A percentile compares a stretch with the other conserved stretches of the same genome.
These are phyloP conservation scores for Magnolia officinalis DNA, from an alignment of 164 flowering plant genomes.

Conservation along the genomic window DNA sequence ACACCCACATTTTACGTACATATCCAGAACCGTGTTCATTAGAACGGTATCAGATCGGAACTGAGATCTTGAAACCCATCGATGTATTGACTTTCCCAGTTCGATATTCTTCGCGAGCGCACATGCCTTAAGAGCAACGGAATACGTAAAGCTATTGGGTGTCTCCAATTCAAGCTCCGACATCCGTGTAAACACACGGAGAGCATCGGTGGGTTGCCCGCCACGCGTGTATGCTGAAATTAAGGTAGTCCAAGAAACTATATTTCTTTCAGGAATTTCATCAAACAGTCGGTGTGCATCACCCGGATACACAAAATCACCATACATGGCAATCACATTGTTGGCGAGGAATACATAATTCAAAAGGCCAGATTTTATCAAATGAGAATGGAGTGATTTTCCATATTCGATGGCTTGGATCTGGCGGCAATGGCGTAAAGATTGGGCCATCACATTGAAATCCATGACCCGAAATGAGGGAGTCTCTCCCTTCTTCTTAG, in stretches of 20 bases:
- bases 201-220: constrained; percentile 19
- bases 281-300: constrained; percentile 20
- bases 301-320: constrained; percentile 7
- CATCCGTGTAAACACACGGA: constrained; percentile 15
- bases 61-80: constrained; percentile 2
- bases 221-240: constrained; percentile 17
- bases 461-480: constrained; percentile 4
- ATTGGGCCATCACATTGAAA: constrained; percentile 7
- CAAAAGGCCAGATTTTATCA: constrained; percentile 20
- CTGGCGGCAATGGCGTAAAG: constrained; percentile 17
- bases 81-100: constrained; percentile 24
- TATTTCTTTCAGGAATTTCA: constrained; percentile 25
- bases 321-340: constrained; percentile 24
- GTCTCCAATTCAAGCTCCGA: constrained; percentile 10
- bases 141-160: constrained; percentile 24
- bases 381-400: constrained; percentile 18
- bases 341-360: constrained; percentile 14
- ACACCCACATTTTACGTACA: constrained; percentile 31
- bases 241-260: constrained; percentile 34
- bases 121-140: constrained; percentile 28
- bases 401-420: constrained; percentile 13
- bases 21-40: constrained; percentile 27
- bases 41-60: constrained; percentile 22
- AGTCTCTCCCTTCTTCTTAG: too few relatives aligned
- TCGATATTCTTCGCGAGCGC: constrained; percentile 17